These are phyloP conservation scores for Pelargonium citronellum DNA, from an alignment of 441 rosid genomes.

Conservation along the genomic window DNA sequence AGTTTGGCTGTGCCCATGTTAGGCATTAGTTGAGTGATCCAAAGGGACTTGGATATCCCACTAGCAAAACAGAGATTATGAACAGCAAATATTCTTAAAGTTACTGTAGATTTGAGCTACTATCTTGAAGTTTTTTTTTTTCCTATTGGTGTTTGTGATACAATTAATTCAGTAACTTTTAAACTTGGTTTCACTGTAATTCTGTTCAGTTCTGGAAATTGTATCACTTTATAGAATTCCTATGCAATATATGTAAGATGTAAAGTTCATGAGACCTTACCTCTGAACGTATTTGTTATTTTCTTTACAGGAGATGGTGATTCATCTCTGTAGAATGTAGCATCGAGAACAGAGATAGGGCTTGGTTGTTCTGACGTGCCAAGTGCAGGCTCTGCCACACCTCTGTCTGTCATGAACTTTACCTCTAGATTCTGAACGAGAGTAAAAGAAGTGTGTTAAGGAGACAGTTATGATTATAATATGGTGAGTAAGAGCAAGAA, in stretches of 20 bases:
- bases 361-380: slow-evolving; percentile 78
- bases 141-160: neutral
- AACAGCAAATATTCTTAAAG: neutral
- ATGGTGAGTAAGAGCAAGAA: slow-evolving; percentile 19
- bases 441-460: slow-evolving; percentile 23
- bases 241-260: neutral
- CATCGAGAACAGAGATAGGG: slow-evolving; percentile 89
- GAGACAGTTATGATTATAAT: slow-evolving; percentile 15
- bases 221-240: neutral
- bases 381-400: slow-evolving; percentile 32
- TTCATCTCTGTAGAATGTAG: slow-evolving; percentile 64
- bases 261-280: slow-evolving; percentile 28
- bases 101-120: neutral
- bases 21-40: neutral
- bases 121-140: neutral
- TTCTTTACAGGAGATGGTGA: slow-evolving; percentile 77
- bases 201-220: neutral
- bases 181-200: neutral
- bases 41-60: slow-evolving; percentile 1
- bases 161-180: neutral
- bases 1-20: neutral
- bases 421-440: slow-evolving; percentile 43
- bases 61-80: neutral
- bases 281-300: slow-evolving; percentile 56
- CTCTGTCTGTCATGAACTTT: slow-evolving; percentile 31